Conservation (phyloP, 129 eudicot genomes). For the Ambrosia artemisiifolia region DNA sequence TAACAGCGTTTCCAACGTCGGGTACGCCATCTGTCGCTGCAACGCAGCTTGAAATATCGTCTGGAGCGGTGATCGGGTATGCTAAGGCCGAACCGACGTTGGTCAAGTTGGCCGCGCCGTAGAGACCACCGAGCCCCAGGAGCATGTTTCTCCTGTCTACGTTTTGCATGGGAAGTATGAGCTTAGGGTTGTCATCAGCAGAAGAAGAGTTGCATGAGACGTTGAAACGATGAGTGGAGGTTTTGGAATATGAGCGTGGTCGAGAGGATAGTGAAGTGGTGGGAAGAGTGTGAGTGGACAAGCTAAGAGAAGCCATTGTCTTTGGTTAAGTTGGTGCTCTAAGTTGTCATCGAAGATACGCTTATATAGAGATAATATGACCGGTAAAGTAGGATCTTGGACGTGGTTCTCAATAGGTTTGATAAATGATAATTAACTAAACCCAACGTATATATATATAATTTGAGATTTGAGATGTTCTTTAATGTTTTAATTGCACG, state of each 20-base stretch:
- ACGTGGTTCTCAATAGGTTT: too few species aligned
- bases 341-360: background rate
- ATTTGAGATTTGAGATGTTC: too few species aligned
- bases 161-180: background rate
- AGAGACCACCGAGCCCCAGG: slow-evolving; percentile 20
- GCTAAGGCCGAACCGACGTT: slow-evolving; percentile 2
- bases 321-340: background rate
- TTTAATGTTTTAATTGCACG: too few species aligned
- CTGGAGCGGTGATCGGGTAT: slow-evolving; percentile 10
- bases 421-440: too few species aligned
- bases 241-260: slow-evolving; percentile 4
- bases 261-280: background rate
- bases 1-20: background rate
- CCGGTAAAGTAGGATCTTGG: background rate
- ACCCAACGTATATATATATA: too few species aligned
- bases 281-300: background rate
- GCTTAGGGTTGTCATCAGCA: background rate
- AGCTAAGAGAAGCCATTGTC: slow-evolving; percentile 15
- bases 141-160: slow-evolving; percentile 22
- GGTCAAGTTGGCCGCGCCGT: slow-evolving; percentile 10
- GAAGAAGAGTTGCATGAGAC: slow-evolving; percentile 16
- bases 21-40: background rate
- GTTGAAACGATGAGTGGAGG: slow-evolving; percentile 1
- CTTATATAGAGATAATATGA: background rate
- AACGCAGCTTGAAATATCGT: slow-evolving; percentile 4